A percentile compares a stretch with the other conserved stretches of the same genome.
These are phyloP conservation scores for Hypericum perforatum DNA, from an alignment of 345 rosid genomes.

Conservation along the genomic window DNA sequence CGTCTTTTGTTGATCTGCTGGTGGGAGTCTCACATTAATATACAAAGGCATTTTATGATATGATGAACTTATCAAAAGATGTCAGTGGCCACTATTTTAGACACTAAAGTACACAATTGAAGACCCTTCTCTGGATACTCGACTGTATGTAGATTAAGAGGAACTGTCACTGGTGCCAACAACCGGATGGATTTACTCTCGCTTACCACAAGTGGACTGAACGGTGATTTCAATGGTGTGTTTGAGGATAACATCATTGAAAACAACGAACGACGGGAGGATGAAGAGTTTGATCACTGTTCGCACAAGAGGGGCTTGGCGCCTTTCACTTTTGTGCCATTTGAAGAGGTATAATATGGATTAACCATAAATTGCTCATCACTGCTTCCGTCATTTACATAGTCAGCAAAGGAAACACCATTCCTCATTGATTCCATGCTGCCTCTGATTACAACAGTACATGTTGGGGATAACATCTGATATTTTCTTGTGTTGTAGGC, in stretches of 20 bases:
- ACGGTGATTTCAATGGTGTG: constrained; percentile 40
- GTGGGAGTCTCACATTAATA: no score
- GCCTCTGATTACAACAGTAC: neutral
- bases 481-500: constrained; percentile 27
- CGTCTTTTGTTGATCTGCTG: no score
- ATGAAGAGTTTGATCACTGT: constrained; percentile 59
- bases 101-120: neutral
- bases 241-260: constrained; percentile 69
- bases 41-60: no score
- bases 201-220: constrained; percentile 76
- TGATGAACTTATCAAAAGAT: no score
- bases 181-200: constrained; percentile 85
- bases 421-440: neutral
- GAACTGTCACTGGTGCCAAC: constrained; percentile 73
- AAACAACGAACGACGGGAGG: constrained; percentile 61
- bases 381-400: neutral
- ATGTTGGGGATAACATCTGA: neutral
- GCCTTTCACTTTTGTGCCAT: constrained; percentile 84
- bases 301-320: constrained; percentile 84
- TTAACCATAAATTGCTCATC: neutral
- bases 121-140: neutral
- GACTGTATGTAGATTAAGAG: constrained; percentile 56
- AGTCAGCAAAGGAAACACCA: neutral
- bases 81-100: no score
- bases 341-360: constrained; percentile 54